Base-by-base conservation (phyloP, 2,329 filamentous ascomycete species). In the Colletotrichum noveboracense region DNA sequence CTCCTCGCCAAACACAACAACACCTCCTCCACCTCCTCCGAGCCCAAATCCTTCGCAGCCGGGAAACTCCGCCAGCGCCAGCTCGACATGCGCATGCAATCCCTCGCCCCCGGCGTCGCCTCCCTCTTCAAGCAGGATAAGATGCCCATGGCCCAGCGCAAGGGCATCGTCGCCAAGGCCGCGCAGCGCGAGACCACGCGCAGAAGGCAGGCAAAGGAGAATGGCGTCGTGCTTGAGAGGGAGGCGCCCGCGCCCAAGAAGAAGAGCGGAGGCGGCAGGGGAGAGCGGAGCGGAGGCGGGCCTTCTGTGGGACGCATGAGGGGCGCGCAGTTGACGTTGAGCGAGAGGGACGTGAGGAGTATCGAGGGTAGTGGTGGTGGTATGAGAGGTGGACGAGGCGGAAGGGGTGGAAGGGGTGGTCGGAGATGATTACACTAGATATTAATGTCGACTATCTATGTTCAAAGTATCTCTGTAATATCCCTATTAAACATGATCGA, bases 81-180 rank as follows among this genome's bases (percentile, higher is more conserved):
- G 1, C 91, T 94, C 7, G 96, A 98, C 83, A 86, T 98, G 78
- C 94, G 96, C 74, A 88, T 98, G 64, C 94, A 95, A 82, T 90
- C 94, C 13, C 89, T 98, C 4, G 84, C 86, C 8, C 36, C 70
- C 52, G 69, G 66, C 66, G 70, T 66, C 34, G 61, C 74, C 26
- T 95, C 94, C 24, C 89, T 97, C 62, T 93, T 94, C 79, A 89
- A 89, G 72, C 96, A 98, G 85, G 90, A 93, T 74, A 96, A 94
- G 79, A 98, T 98, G 95, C 96, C 97, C 21, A 94, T 98, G 89
- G 87, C 92, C 56, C 93, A 96, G 82, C 91, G 96, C 75, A 95
- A 94, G 85, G 96, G 96, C n/a, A 98, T 98, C 76, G 87, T 87
- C 18, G 89, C 90, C 2, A 95, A 96, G 68, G 91, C 91, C 26